Evolutionary conservation across 179 eudicot species (phyloP).

Genomic region (Gypsophila paniculata): DNA sequence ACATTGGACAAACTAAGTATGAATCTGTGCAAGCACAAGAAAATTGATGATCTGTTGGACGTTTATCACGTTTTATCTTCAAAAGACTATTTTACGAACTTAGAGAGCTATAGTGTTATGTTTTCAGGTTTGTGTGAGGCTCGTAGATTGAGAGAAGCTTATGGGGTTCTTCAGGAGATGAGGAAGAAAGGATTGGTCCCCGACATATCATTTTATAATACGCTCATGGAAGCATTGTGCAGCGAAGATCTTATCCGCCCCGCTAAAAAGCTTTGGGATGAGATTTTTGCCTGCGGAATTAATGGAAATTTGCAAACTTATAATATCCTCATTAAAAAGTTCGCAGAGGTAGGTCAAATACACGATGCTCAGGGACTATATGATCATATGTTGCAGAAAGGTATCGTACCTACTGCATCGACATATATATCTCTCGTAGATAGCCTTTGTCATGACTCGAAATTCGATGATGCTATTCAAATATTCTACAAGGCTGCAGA

Average conservation of each 20-base stretch:
- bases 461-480: conserved; percentile 45
- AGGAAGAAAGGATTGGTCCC: conserved; percentile 60
- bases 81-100: conserved; percentile 48
- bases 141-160: conserved; percentile 53
- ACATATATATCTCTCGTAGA: conserved; percentile 55
- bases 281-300: conserved; percentile 78
- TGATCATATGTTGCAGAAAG: conserved; percentile 59
- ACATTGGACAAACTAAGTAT: conserved; percentile 48
- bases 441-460: conserved; percentile 56
- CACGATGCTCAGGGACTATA: conserved; percentile 62
- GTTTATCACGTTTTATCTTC: conserved; percentile 44
- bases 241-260: conserved; percentile 75
- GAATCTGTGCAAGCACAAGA: conserved; percentile 50
- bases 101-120: conserved; percentile 51
- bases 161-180: conserved; percentile 53
- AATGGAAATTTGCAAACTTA: conserved; percentile 56
- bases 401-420: conserved; percentile 46
- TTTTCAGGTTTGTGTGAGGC: conserved; percentile 56
- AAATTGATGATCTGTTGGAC: conserved; percentile 52
- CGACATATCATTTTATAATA: conserved; percentile 60
- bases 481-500: conserved; percentile 53
- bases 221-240: conserved; percentile 76
- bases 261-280: conserved; percentile 91
- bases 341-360: conserved; percentile 48
- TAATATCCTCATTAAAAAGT: conserved; percentile 54